phyloP scores from a whole-genome alignment of 129 eudicot species.

The Escallonia herrerae region DNA sequence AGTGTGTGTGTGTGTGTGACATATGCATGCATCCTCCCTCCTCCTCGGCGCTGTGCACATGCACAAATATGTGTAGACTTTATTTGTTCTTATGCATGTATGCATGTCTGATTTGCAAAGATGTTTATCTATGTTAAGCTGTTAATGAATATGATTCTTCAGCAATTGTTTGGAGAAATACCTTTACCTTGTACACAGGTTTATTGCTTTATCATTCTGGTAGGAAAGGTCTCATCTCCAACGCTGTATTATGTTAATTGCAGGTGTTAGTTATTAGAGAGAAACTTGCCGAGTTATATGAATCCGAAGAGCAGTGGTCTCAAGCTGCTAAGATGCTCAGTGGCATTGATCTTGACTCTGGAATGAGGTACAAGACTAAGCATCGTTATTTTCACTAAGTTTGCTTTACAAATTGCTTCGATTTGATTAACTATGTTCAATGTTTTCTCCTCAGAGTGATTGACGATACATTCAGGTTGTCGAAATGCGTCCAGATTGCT shows the following conservation, averaged over 20 bases:
- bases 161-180: too few relatives aligned
- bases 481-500: slow-evolving; percentile 96
- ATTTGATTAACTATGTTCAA: background rate
- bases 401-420: background rate
- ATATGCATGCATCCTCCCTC: too few relatives aligned
- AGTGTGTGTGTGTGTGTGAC: too few relatives aligned
- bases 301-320: slow-evolving; percentile 94
- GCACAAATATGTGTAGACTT: too few relatives aligned
- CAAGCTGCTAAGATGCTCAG: slow-evolving; percentile 97
- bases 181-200: too few relatives aligned
- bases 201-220: background rate
- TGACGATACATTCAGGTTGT: slow-evolving; percentile 77
- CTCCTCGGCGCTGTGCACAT: too few relatives aligned
- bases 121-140: too few relatives aligned
- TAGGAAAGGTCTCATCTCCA: background rate
- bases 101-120: too few relatives aligned
- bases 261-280: slow-evolving; percentile 89
- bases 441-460: slow-evolving; percentile 56
- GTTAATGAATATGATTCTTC: too few relatives aligned
- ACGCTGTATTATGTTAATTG: background rate
- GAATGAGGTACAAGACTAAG: slow-evolving; percentile 65
- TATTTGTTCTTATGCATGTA: too few relatives aligned
- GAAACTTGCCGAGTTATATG: slow-evolving; percentile 89
- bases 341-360: slow-evolving; percentile 96
- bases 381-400: background rate